These are phyloP conservation scores for Alternaria tenuissima DNA, from an alignment of 2,329 filamentous ascomycete species.

Conservation along the genomic window DNA sequence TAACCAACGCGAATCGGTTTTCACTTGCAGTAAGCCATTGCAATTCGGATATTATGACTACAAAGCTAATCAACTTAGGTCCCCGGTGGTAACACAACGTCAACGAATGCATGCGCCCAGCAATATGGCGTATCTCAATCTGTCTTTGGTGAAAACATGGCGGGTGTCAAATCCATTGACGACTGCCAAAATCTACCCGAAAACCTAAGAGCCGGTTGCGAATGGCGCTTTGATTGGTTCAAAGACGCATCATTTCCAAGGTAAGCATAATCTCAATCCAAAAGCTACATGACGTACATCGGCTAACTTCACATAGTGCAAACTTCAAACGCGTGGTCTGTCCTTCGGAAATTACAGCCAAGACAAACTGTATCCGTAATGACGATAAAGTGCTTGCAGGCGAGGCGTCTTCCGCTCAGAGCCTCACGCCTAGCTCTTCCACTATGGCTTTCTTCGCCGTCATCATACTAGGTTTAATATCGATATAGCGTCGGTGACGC, in stretches of 20 bases:
- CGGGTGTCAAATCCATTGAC: slow-evolving; percentile 39
- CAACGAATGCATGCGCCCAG: slow-evolving; percentile 42
- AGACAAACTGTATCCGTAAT: slow-evolving; percentile 44
- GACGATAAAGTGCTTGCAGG: slow-evolving; percentile 41
- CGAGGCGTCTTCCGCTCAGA: slow-evolving; percentile 24
- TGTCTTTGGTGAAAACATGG: slow-evolving; percentile 42
- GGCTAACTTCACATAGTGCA: slow-evolving; percentile 42
- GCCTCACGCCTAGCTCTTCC: slow-evolving; percentile 20
- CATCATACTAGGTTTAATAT: slow-evolving; percentile 31
- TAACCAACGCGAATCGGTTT: slow-evolving; percentile 45
- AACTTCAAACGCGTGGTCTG: slow-evolving; percentile 49
- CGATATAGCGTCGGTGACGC: slow-evolving; percentile 36
- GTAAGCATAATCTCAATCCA: slow-evolving; percentile 26
- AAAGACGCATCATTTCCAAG: slow-evolving; percentile 44
- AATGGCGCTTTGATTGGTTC: slow-evolving; percentile 50
- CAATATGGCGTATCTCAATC: slow-evolving; percentile 44
- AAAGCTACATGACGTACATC: slow-evolving; percentile 8
- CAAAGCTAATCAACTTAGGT: slow-evolving; percentile 33
- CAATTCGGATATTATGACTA: not conserved
- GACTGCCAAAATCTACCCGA: slow-evolving; percentile 48
- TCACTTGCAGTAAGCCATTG: slow-evolving; percentile 44
- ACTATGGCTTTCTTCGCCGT: slow-evolving; percentile 26
- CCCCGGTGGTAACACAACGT: slow-evolving; percentile 49
- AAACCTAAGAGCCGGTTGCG: slow-evolving; percentile 35
- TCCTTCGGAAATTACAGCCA: slow-evolving; percentile 44